phyloP scores from a whole-genome alignment of 2,329 filamentous ascomycete genomes.

The Chaetomiaceae sp. region DNA sequence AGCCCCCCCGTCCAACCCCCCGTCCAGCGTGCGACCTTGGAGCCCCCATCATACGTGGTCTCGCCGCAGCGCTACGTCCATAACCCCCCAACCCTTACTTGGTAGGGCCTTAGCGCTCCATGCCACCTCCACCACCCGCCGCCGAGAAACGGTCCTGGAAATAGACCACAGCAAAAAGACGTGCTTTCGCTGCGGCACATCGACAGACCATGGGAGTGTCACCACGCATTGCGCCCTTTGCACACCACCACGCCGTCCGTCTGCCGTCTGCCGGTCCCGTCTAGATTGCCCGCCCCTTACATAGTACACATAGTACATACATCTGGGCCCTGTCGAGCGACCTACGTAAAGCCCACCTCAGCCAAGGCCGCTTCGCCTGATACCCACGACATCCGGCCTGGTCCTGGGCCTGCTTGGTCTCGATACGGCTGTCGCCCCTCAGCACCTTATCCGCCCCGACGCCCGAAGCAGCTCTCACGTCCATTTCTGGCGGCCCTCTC shows the following conservation, averaged over 20 bases:
- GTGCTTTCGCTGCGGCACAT: slow-evolving; percentile 16
- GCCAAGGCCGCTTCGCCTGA: slow-evolving; percentile 1
- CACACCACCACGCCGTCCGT: slow-evolving; percentile 7
- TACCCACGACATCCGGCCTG: not conserved
- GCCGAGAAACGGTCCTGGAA: slow-evolving; percentile 16
- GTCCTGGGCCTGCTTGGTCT: slow-evolving; percentile 11
- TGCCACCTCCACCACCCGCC: slow-evolving; percentile 12
- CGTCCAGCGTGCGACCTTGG: slow-evolving; percentile 10
- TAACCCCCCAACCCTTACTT: not conserved
- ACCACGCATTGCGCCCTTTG: slow-evolving; percentile 10
- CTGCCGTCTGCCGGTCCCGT: slow-evolving; percentile 3
- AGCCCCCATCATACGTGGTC: slow-evolving; percentile 16
- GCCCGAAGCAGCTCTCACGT: slow-evolving; percentile 7
- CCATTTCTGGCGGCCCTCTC: slow-evolving; percentile 2
- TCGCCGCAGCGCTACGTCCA: not conserved
- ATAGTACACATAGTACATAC: no score
- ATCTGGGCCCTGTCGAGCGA: not conserved
- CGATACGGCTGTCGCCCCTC: slow-evolving; percentile 3
- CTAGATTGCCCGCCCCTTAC: slow-evolving; percentile 4
- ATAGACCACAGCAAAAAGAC: slow-evolving; percentile 16
- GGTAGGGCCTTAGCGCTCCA: slow-evolving; percentile 11
- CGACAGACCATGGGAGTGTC: slow-evolving; percentile 19
- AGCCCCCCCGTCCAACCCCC: slow-evolving; percentile 10
- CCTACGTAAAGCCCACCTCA: no score
- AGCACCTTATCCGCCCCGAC: slow-evolving; percentile 3